Evolutionary conservation across 1,139 yeast genomes (phyloP).

Genomic region (Hemisphaericaspora xylofermentans): DNA sequence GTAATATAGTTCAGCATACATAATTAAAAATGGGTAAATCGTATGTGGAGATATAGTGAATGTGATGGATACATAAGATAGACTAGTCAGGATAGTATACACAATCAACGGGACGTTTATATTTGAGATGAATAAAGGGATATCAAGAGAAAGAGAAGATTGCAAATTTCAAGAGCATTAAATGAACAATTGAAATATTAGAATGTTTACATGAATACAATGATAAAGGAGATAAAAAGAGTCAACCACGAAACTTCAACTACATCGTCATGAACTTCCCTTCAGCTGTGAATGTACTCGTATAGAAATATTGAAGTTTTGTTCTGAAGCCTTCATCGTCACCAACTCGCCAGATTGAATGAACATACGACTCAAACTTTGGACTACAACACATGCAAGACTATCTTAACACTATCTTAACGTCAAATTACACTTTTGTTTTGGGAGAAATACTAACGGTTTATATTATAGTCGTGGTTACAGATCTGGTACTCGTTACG

Average conservation of each 20-base stretch:
- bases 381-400: not conserved
- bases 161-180: no score
- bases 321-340: no score
- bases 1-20: conserved; percentile 11
- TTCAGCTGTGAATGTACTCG: no score
- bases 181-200: no score
- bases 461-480: conserved; percentile 81
- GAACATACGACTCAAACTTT: not conserved
- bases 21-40: conserved; percentile 74
- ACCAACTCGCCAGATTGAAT: no score
- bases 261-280: not conserved
- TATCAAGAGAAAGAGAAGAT: no score
- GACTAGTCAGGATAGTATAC: not conserved
- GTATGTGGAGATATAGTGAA: conserved; percentile 43
- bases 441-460: conserved; percentile 6
- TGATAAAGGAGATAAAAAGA: no score
- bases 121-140: not conserved
- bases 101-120: not conserved
- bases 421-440: not conserved
- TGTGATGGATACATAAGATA: not conserved
- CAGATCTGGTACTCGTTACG: conserved; percentile 99
- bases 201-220: no score
- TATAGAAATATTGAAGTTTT: no score
- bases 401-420: not conserved
- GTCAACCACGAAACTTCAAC: not conserved